Percentiles rank a stretch among this genome's conserved stretches.
Conservation (phyloP, 306 rosid genomes). For the Cicer yamashitae region DNA sequence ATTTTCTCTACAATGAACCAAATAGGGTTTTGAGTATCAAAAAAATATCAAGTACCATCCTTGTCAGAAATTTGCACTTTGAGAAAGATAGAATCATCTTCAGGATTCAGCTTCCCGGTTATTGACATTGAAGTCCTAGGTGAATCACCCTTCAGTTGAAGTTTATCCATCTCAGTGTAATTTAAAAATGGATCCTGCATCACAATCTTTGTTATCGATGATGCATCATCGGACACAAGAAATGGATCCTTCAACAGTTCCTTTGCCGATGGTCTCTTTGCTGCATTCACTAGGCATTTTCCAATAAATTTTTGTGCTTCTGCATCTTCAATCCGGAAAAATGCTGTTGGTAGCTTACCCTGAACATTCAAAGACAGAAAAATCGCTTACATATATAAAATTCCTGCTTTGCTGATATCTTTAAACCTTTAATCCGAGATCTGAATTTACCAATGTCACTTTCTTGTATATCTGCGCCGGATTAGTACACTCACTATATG, state of each 20-base stretch:
- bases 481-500: conserved; percentile 79
- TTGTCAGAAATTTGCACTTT: conserved; percentile 74
- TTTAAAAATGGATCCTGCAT: conserved; percentile 72
- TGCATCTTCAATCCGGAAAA: conserved; percentile 64
- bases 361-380: conserved; percentile 41
- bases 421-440: conserved; percentile 13
- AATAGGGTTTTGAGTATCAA: conserved; percentile 17
- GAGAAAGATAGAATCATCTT: conserved; percentile 74
- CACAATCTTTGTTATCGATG: conserved; percentile 42
- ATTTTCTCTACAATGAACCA: not conserved
- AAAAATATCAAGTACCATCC: conserved; percentile 58
- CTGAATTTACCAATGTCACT: conserved; percentile 78
- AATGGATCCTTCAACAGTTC: conserved; percentile 76
- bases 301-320: conserved; percentile 72
- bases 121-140: conserved; percentile 75
- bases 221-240: conserved; percentile 55
- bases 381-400: conserved; percentile 31
- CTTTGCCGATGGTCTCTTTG: conserved; percentile 72
- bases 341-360: conserved; percentile 86
- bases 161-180: conserved; percentile 64
- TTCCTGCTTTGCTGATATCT: not conserved
- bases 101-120: conserved; percentile 85
- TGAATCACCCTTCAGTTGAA: conserved; percentile 48
- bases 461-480: conserved; percentile 96
- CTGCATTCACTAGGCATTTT: conserved; percentile 70